Base-by-base conservation (phyloP, 2,329 filamentous ascomycete species). In the Juglanconis sp. region DNA sequence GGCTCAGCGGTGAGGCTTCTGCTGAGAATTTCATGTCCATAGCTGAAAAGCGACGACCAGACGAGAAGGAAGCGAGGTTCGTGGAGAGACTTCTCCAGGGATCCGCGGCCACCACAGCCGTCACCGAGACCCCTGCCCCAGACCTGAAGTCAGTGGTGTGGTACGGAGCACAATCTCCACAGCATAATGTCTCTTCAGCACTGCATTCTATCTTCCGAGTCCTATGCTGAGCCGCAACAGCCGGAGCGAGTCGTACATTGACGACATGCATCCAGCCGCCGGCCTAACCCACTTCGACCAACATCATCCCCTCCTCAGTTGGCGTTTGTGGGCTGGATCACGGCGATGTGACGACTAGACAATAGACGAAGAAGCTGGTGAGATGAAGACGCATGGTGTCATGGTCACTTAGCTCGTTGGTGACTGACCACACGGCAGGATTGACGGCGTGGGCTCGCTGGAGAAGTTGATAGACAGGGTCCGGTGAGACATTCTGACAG, bases 11-110 rank as follows among this genome's bases (percentile, higher is more conserved):
- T 60, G n/a, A 32, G 24, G n/a, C 30, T 46, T 13, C 10, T 44
- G 36, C 57, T 60, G 57, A 60, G 52, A 60, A 51, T 50, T 38
- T 56, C 52, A 56, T 60, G 57, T 60, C 40, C 46, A 46, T 42
- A 34, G 52, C 57, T 49, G 36, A 51, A 60, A 60, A 31, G 24
- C 40, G 56, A 48, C 24, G 24, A 24, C 24, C 24, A 24, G 24
- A 24, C 24, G 24, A 24, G 24, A 24, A 2, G 24, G 24, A 24
- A 24, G 24, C 2, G 24, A 24, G 24, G 24, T 24, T 24, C 24
- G 24, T 2, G 38, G 38, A 42, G n/a, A 42, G 38, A 42, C 4
- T 10, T 42, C 11, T 38, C 38, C 11, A 13, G 6, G n/a, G n/a
- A 13, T 15, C 3, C 4, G 38, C 38, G 38, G 38, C 4, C 11